phyloP scores from a whole-genome alignment of 2,329 filamentous ascomycete genomes.

The Sarocladium brachiariae region DNA sequence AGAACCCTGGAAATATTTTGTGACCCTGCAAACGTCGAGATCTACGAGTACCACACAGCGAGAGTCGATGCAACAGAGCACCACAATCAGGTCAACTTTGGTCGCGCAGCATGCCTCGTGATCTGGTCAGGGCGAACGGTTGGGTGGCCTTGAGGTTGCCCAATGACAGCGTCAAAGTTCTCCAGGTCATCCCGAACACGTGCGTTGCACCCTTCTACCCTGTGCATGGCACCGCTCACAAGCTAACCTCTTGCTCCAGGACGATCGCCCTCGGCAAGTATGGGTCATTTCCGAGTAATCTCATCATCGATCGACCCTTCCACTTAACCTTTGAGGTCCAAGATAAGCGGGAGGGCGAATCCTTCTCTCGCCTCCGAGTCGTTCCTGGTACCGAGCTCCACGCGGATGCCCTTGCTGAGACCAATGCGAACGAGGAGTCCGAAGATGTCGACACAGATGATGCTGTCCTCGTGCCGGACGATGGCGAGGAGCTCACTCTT shows the following conservation, averaged over 20 bases:
- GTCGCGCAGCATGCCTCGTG: constrained; percentile 23
- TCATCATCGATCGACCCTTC: constrained; percentile 85
- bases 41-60: not conserved
- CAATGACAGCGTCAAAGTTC: constrained; percentile 48
- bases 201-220: constrained; percentile 24
- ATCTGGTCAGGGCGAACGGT: constrained; percentile 42
- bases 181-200: constrained; percentile 57
- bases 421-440: constrained; percentile 28
- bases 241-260: constrained; percentile 38
- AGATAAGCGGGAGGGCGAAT: constrained; percentile 59
- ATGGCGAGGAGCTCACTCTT: constrained; percentile 36
- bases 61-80: not conserved
- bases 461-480: constrained; percentile 25
- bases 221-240: not conserved
- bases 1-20: constrained; percentile 9
- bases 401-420: constrained; percentile 60
- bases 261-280: constrained; percentile 88
- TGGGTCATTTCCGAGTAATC: constrained; percentile 81
- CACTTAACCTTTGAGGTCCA: constrained; percentile 86
- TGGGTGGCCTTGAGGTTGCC: constrained; percentile 56
- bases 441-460: constrained; percentile 31
- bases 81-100: not conserved
- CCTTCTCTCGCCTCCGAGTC: constrained; percentile 64
- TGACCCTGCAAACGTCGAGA: not conserved
- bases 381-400: constrained; percentile 78